Percentiles rank a stretch among this genome's conserved stretches.
phyloP scores from a whole-genome alignment of 495 filamentous ascomycete genomes.

The Aspergillus steynii region DNA sequence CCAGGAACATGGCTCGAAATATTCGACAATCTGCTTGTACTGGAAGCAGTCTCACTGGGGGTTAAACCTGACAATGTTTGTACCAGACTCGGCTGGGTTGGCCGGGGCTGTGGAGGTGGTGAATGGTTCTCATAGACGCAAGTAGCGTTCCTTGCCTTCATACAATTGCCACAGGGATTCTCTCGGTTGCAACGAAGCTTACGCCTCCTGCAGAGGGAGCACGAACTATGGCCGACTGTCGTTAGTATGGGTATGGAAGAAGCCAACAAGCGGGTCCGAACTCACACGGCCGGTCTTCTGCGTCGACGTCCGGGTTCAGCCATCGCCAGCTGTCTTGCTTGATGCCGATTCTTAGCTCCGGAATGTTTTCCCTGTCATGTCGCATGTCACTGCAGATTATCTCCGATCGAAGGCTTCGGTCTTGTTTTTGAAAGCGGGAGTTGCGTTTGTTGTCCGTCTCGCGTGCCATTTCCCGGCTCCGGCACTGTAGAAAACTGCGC shows the following conservation, averaged over 20 bases:
- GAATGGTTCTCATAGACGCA: conserved; percentile 42
- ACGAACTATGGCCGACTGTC: conserved; percentile 31
- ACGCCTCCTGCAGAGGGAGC: conserved; percentile 44
- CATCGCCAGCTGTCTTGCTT: conserved; percentile 19
- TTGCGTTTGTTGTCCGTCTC: neutral
- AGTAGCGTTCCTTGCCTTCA: conserved; percentile 38
- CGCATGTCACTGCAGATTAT: neutral
- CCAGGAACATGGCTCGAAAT: conserved; percentile 15
- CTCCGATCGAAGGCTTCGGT: neutral
- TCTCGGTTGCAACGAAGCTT: conserved; percentile 55
- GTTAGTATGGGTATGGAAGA: conserved; percentile 4
- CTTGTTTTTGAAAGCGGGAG: neutral
- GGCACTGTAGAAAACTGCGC: conserved; percentile 17
- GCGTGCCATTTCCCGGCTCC: neutral
- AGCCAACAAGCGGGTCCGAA: neutral
- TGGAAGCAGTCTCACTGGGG: neutral
- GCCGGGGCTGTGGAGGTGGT: conserved; percentile 11
- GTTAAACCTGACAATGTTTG: conserved; percentile 6
- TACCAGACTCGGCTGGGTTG: too few relatives aligned
- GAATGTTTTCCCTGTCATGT: neutral
- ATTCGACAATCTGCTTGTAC: conserved; percentile 1
- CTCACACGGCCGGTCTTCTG: conserved; percentile 49
- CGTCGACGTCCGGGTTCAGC: conserved; percentile 42
- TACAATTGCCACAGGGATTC: conserved; percentile 51
- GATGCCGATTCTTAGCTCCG: neutral